These are phyloP conservation scores for Strobilomyces echinocephalus DNA, from an alignment of 768 basidiomycete genomes.

Conservation along the genomic window DNA sequence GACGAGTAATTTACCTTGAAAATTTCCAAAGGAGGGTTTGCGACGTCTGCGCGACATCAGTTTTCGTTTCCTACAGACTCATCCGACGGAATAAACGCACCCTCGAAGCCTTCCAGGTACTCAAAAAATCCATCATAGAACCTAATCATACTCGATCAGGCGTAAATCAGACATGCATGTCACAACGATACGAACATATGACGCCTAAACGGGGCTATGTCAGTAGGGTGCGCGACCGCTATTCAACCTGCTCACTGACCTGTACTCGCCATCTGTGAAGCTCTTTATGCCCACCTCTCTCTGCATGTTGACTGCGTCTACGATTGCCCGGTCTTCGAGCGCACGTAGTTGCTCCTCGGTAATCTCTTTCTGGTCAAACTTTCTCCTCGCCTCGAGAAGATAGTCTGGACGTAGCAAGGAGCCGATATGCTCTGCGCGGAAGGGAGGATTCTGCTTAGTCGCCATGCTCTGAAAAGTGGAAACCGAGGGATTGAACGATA, in stretches of 20 bases:
- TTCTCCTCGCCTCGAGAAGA: slow-evolving; percentile 35
- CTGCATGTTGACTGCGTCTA: slow-evolving; percentile 34
- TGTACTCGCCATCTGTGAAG: slow-evolving; percentile 41
- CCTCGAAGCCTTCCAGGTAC: slow-evolving; percentile 24
- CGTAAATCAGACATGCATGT: background rate
- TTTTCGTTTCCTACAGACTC: background rate
- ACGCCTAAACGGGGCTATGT: slow-evolving; percentile 12
- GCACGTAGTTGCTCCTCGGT: slow-evolving; percentile 32
- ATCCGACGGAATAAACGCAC: slow-evolving; percentile 1
- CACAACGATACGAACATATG: slow-evolving; percentile 18
- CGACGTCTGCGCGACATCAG: slow-evolving; percentile 14
- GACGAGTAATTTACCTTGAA: slow-evolving; percentile 17
- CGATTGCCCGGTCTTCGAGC: slow-evolving; percentile 39
- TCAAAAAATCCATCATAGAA: slow-evolving; percentile 30
- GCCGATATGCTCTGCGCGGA: slow-evolving; percentile 44
- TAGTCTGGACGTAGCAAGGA: slow-evolving; percentile 39
- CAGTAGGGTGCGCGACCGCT: background rate
- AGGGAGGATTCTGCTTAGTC: slow-evolving; percentile 34
- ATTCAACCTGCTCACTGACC: slow-evolving; percentile 22
- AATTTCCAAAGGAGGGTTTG: slow-evolving; percentile 22
- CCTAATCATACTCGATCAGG: slow-evolving; percentile 11
- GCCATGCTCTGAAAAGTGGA: slow-evolving; percentile 8
- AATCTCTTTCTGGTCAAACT: slow-evolving; percentile 33
- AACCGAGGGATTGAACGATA: background rate
- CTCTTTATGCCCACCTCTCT: slow-evolving; percentile 38